Evolutionary conservation across 495 filamentous ascomycete genomes (phyloP).

Genomic region (Polyplosphaeria fusca): DNA sequence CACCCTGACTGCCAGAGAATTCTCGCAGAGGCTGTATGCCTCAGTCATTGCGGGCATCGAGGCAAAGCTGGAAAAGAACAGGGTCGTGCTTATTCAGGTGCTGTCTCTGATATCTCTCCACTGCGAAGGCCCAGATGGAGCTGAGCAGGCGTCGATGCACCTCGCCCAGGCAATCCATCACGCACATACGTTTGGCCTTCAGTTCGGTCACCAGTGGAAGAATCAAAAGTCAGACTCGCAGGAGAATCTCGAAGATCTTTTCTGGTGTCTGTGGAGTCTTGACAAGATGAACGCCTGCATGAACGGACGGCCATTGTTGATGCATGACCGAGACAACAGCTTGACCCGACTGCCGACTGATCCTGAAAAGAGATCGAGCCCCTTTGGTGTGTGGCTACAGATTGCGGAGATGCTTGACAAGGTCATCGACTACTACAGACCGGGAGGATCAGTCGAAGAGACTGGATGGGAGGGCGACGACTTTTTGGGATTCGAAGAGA

Average conservation of each 20-base stretch:
- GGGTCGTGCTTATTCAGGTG: conserved; percentile 42
- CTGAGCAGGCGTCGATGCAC: conserved; percentile 44
- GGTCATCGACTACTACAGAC: conserved; percentile 67
- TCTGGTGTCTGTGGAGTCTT: conserved; percentile 66
- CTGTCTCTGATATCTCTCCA: conserved; percentile 47
- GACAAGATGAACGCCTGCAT: conserved; percentile 64
- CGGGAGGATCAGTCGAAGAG: conserved; percentile 44
- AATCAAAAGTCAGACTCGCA: conserved; percentile 30
- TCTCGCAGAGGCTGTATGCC: conserved; percentile 37
- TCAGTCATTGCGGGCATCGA: conserved; percentile 36
- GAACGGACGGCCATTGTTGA: conserved; percentile 60
- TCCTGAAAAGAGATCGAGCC: conserved; percentile 36
- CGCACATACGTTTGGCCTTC: conserved; percentile 63
- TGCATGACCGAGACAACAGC: conserved; percentile 64
- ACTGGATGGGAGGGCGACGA: conserved; percentile 52
- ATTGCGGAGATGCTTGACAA: conserved; percentile 57
- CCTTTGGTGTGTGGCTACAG: conserved; percentile 53
- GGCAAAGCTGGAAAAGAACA: conserved; percentile 36
- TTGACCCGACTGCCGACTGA: conserved; percentile 33
- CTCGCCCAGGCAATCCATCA: conserved; percentile 50
- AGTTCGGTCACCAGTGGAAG: conserved; percentile 49
- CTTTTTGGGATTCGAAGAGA: conserved; percentile 65
- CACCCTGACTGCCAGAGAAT: conserved; percentile 35
- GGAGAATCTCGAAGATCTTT: conserved; percentile 51
- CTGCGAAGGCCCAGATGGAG: conserved; percentile 46